Evolutionary conservation across 1,139 yeast species (phyloP), one percentile per base, ranked within the genome.

Genomic region (Ogataea hybrid): DNA sequence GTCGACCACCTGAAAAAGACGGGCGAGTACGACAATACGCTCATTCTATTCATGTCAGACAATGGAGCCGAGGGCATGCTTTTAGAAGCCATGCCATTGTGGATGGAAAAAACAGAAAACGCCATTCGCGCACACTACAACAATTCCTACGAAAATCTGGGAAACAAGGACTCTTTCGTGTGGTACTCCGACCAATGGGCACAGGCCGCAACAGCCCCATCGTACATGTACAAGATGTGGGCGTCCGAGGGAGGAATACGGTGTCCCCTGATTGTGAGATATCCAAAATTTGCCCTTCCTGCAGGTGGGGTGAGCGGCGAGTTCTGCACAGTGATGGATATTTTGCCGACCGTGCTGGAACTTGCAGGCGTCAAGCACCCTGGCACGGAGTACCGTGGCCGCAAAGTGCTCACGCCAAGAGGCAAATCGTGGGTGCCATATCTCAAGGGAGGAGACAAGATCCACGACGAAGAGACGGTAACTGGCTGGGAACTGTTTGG

Each of bases 151-250:
- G n/a, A n/a, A n/a, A n/a, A n/a, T n/a, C n/a, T n/a, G n/a, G n/a
- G n/a, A n/a, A n/a, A n/a, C n/a, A n/a, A n/a, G n/a, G n/a, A n/a
- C n/a, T n/a, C n/a, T n/a, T n/a, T n/a, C n/a, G n/a, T n/a, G n/a
- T n/a, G n/a, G n/a, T n/a, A n/a, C n/a, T n/a, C n/a, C n/a, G n/a
- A n/a, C n/a, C n/a, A n/a, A n/a, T n/a, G n/a, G n/a, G n/a, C n/a
- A 76, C 22, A 77, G 49, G 82, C 81, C n/a, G 79, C 81, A 5
- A 76, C 81, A 14, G 78, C 81, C 2, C 81, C 81, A 4, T 64
- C 70, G 30, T 63, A 69, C 41, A 71, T 73, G 72, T 74, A 68
- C 56, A 77, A 76, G 51, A 64, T 64, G 63, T 75, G 76, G 72
- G 66, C 78, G 1, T 56, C 67, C 6, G 81, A 77, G 56, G 82